Base-by-base conservation (phyloP, 75 land plant species). In the Pinus albicaulis region DNA sequence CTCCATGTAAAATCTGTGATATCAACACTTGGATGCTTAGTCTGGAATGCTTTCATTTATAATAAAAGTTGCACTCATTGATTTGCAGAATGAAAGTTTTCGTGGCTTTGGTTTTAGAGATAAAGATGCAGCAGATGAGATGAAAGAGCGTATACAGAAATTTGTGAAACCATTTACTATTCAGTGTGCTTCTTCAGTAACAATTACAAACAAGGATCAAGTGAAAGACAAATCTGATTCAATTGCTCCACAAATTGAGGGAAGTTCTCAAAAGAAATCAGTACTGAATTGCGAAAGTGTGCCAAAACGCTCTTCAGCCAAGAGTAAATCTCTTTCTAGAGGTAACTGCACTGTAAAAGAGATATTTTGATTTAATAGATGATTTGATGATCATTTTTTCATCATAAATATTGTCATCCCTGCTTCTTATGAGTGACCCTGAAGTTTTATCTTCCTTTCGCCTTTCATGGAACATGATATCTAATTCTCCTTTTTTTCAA, bases 61-160 rank as follows among this genome's bases (percentile, higher is more conserved):
- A 74, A 15, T 41, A 17, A 25, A 23, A 26, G 31, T 20, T 24
- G 31, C 57, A 73, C 31, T n/a, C 24, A 74, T 53, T 74, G 34
- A 26, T 26, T 31, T 75, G 74, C 79, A 84, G 86, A 84, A 84
- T 72, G 86, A 79, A 61, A 84, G 86, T 73, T 80, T 76, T 72
- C 57, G 75, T 38, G 86, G 86, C 52, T 84, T 84, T 80, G 86
- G 86, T 61, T 84, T 84, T 56, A 71, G 75, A 72, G 81, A 84
- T 44, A 44, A 62, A 26, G 20, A 48, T 38, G 78, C 82, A 38
- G 86, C 86, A 60, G 13, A 61, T 20, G 82, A 84, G 75, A 76
- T 80, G 86, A 75, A 84, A 73, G 82, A 80, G 3, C 55, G 80
- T 15, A 65, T 84, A 56, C 70, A 75, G 60, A 76, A 72, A 41